Base-by-base conservation (phyloP, 192 early-diverging fungal species). In the Linnemannia zychae region DNA sequence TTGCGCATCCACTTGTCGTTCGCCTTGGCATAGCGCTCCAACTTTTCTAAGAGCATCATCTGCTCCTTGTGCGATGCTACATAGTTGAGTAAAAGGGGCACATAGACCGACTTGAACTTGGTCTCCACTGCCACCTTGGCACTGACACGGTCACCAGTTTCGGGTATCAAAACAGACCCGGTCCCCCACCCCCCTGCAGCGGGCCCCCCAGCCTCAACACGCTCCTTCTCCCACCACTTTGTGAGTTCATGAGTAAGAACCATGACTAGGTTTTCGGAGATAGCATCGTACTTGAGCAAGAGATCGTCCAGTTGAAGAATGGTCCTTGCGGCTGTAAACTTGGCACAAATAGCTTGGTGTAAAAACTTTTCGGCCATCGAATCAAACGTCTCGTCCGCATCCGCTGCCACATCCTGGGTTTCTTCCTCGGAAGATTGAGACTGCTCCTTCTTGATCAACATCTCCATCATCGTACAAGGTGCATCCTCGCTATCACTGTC, bases 311-410 rank as follows among this genome's bases (percentile, higher is more conserved):
- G 44, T 37, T 85, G 83, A 22, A 85, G 53, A 36, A 85, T 85
- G 12, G 70, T 85, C 20, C 83, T 73, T 12, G 83, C 83, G 0
- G 83, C 74, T 28, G 83, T 85, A 68, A 85, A 79, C 57, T 85
- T 85, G 18, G 74, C 67, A 18, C 40, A 49, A 34, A 76, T 70
- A 4, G 83, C 77, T 60, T 85, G 83, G 49, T 85, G 67, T 28
- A 85, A 53, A 79, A 85, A 85, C 65, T 85, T 79, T n/a, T 79
- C 74, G 5, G 83, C 77, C 83, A 85, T 85, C 46, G 83, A 85
- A 52, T 79, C 77, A 79, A 85, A 85, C 12, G 83, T 85, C 57
- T 85, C 83, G 37, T 85, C 72, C 16, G 77, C 78, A 50, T 85
- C 83, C 34, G 83, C 83, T 6, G 83, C 77, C 11, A 60, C 60